A percentile compares a stretch with the other conserved stretches of the same genome.
Conservation (phyloP, 176 grass and related monocot species). For the Musa acuminata region DNA sequence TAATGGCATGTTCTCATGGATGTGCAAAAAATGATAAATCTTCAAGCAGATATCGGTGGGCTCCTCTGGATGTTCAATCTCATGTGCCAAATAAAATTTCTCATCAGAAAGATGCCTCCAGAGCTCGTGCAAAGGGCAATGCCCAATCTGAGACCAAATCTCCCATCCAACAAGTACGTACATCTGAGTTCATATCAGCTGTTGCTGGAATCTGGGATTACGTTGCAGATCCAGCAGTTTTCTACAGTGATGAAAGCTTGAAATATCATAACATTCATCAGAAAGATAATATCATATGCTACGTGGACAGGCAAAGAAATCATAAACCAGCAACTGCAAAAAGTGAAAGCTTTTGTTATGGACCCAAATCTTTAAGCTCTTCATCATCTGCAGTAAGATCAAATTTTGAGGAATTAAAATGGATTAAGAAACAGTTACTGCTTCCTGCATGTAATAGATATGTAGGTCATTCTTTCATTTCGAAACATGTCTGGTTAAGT, state of each 20-base stretch:
- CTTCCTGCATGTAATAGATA: conserved; percentile 29
- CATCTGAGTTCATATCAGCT: conserved; percentile 47
- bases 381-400: conserved; percentile 17
- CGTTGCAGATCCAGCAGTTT: conserved; percentile 42
- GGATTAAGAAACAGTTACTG: conserved; percentile 40
- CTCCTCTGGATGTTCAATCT: conserved; percentile 35
- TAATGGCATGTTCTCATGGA: conserved; percentile 44
- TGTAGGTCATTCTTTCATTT: conserved; percentile 20
- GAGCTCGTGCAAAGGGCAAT: conserved; percentile 23
- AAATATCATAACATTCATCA: conserved; percentile 26
- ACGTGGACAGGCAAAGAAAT: conserved; percentile 21
- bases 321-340: conserved; percentile 5
- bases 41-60: conserved; percentile 39
- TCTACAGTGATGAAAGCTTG: conserved; percentile 28
- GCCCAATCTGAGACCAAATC: conserved; percentile 31
- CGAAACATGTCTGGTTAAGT: conserved; percentile 19
- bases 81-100: conserved; percentile 34
- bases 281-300: conserved; percentile 29
- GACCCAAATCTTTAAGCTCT: conserved; percentile 17
- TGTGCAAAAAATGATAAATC: conserved; percentile 41
- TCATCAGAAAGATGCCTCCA: conserved; percentile 22
- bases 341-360: conserved; percentile 21
- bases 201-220: conserved; percentile 59
- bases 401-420: conserved; percentile 44
- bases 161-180: conserved; percentile 37